Conservation (phyloP, 2,329 filamentous ascomycete species). For the Graphilbum fragrans region DNA sequence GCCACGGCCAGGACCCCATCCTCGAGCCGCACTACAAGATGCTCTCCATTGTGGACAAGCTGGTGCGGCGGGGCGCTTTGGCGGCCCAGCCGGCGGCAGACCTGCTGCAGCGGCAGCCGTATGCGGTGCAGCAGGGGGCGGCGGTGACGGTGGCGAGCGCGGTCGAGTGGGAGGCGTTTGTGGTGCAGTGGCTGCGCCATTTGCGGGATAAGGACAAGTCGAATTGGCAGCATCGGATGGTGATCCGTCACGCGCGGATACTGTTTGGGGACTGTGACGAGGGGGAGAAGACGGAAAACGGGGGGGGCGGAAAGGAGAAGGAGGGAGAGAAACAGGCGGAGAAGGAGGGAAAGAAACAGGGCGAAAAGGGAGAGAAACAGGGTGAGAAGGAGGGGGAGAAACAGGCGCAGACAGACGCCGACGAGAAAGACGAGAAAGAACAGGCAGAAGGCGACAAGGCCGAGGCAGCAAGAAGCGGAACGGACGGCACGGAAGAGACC, state of each 20-base stretch:
- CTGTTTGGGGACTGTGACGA: constrained; percentile 25
- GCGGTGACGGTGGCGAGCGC: constrained; percentile 38
- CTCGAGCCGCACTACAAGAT: constrained; percentile 92
- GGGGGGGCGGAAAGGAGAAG: background rate
- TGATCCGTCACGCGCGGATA: constrained; percentile 55
- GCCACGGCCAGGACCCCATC: constrained; percentile 57
- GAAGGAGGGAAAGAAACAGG: background rate
- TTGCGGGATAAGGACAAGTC: constrained; percentile 69
- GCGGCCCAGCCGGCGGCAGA: constrained; percentile 33
- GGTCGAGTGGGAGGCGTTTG: constrained; percentile 49
- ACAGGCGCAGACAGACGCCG: background rate
- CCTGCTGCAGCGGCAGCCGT: constrained; percentile 44
- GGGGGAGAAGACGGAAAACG: background rate
- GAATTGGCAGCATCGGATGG: constrained; percentile 91
- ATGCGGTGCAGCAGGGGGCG: constrained; percentile 34
- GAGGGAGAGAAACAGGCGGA: background rate
- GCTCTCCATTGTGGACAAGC: constrained; percentile 68
- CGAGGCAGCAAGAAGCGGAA: background rate
- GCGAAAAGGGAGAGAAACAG: background rate
- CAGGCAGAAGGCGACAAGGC: background rate
- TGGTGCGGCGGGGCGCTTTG: constrained; percentile 47
- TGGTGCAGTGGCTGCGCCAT: constrained; percentile 37
- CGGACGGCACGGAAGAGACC: constrained; percentile 1
- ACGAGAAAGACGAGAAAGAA: background rate
- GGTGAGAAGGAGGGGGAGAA: background rate